Evolutionary conservation across 768 basidiomycete species (phyloP), one percentile per base, ranked within the genome.

Genomic region (Rhodotorula toruloides): DNA sequence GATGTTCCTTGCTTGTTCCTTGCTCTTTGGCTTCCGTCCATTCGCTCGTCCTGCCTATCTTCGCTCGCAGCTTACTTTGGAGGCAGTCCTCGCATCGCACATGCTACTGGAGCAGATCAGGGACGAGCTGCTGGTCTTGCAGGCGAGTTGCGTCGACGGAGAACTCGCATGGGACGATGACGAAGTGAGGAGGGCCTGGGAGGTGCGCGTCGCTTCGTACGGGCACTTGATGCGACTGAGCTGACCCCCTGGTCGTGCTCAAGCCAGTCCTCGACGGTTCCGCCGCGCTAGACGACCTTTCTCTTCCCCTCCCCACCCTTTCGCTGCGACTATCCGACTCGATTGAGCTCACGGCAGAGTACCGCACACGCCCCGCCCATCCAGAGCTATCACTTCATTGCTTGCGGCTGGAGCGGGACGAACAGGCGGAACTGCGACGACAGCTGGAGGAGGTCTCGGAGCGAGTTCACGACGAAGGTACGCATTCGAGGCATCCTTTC

Each of bases 81-180:
- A n/a, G n/a, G n/a, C n/a, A n/a, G n/a, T n/a, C n/a, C 37, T 9
- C 16, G 9, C 27, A n/a, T 7, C 21, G 19, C 29, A 5, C 3
- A 61, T 58, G 60, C 29, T 11, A 13, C 58, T 19, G 7, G 52
- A 55, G 0, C 29, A 42, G 21, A 52, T 68, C 34, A 31, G 37
- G 25, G 63, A 69, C 32, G 68, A 69, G 55, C 52, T 69, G 12
- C 7, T 61, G 7, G 49, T 65, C 22, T 47, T 69, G 13, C n/a
- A 50, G 29, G 16, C 59, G 44, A 43, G 37, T n/a, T 32, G 64
- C 22, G 5, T 49, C 4, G 63, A 61, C 1, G 63, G 44, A 14
- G 68, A 69, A 43, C 22, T 65, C 2, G 8, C 6, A 3, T 61
- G 59, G 59, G 36, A 29, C 2, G 63, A 57, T 19, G 59, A 57